Conservation (phyloP, 495 filamentous ascomycete species). For the Tuber calosporum region DNA sequence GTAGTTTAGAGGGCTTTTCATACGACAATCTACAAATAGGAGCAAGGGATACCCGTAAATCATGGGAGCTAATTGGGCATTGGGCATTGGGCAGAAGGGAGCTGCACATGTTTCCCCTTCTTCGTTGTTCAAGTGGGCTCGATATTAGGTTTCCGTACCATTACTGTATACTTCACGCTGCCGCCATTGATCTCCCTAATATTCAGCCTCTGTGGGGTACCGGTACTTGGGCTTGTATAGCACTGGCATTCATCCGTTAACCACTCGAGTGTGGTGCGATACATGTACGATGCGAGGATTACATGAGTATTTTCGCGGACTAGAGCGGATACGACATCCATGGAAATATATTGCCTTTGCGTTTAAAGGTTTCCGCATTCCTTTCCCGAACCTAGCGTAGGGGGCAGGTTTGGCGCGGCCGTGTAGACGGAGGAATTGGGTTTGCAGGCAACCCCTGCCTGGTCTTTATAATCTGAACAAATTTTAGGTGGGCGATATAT, state of each 20-base stretch:
- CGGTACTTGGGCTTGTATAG: background rate
- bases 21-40: too few species aligned
- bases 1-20: background rate
- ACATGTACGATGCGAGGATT: background rate
- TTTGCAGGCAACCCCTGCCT: background rate
- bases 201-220: too few species aligned
- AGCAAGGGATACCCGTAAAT: background rate
- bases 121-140: background rate
- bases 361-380: background rate
- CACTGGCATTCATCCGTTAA: background rate
- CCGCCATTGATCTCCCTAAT: too few species aligned
- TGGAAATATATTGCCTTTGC: background rate
- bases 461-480: background rate
- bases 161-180: background rate
- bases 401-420: background rate
- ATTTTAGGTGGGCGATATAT: background rate
- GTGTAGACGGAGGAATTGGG: background rate
- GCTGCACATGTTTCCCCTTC: background rate
- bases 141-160: background rate
- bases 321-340: background rate
- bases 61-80: background rate
- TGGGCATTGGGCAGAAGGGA: background rate
- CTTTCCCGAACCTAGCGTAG: background rate
- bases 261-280: too few species aligned
- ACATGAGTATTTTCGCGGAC: background rate